Evolutionary conservation across 202 grass and related monocot species (phyloP).

Genomic region (Cymbopogon flexuosus): DNA sequence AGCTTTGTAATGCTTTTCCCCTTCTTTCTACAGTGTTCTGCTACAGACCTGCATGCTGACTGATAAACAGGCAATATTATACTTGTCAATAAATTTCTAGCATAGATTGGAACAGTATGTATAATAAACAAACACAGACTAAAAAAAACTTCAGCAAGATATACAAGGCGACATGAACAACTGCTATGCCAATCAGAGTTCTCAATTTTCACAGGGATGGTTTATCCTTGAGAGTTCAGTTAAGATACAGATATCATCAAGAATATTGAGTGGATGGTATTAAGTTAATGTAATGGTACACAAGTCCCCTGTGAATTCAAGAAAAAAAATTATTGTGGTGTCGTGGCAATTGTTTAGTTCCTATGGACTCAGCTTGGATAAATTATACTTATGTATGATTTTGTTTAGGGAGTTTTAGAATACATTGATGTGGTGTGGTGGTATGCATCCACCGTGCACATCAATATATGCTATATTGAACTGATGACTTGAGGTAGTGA

Average conservation of each 20-base stretch:
- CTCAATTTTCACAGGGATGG: background rate
- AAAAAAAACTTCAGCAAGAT: slow-evolving; percentile 1
- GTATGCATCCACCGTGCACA: background rate
- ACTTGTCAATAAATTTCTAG: slow-evolving; percentile 1
- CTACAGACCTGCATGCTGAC: slow-evolving; percentile 71
- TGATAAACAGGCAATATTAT: slow-evolving; percentile 38
- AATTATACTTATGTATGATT: background rate
- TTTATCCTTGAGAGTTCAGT: background rate
- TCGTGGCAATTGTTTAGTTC: background rate
- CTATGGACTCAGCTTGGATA: background rate
- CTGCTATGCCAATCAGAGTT: background rate
- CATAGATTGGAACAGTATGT: background rate
- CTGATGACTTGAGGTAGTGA: background rate
- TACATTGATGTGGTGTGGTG: background rate
- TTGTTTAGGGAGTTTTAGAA: background rate
- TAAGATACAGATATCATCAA: background rate
- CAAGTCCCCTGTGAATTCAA: background rate
- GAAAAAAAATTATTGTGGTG: background rate
- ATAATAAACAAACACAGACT: background rate
- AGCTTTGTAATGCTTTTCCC: slow-evolving; percentile 66
- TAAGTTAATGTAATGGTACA: background rate
- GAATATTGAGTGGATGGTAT: background rate
- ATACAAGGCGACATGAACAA: background rate
- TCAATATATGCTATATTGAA: background rate
- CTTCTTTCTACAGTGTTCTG: slow-evolving; percentile 67